These are phyloP conservation scores for Cyclocybe cylindracea DNA, from an alignment of 768 basidiomycete genomes.

Conservation along the genomic window DNA sequence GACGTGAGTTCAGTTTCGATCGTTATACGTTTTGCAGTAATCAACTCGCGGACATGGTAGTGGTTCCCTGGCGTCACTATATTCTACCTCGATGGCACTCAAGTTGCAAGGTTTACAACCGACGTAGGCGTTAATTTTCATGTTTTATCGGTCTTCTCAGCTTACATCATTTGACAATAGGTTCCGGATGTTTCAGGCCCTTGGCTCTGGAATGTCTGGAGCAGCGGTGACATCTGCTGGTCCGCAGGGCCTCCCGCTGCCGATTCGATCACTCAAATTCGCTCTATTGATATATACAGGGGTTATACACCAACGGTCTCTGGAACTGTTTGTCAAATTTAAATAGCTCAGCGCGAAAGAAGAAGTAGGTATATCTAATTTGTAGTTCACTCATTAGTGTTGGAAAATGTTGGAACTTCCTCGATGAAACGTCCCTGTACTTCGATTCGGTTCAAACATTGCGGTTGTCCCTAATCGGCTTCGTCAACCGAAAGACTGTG, in stretches of 20 bases:
- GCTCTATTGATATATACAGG: constrained; percentile 34
- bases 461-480: too few species aligned
- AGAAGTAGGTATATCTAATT: too few species aligned
- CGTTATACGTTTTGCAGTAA: not conserved
- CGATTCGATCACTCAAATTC: constrained; percentile 34
- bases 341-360: too few species aligned
- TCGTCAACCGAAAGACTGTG: too few species aligned
- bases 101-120: constrained; percentile 27
- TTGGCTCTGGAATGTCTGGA: constrained; percentile 39
- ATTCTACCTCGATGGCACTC: constrained; percentile 35
- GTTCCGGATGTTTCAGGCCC: constrained; percentile 28
- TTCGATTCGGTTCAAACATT: too few species aligned
- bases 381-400: too few species aligned
- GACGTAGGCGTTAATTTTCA: constrained; percentile 21
- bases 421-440: too few species aligned
- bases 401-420: too few species aligned
- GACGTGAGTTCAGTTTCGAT: constrained; percentile 23
- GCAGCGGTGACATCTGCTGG: constrained; percentile 34
- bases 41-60: constrained; percentile 13
- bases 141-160: not conserved
- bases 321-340: too few species aligned
- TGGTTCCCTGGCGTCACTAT: constrained; percentile 30
- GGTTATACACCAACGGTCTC: constrained; percentile 17
- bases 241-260: constrained; percentile 35
- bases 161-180: constrained; percentile 10